Conservation (phyloP, 257 asterid genomes). For the Lycium barbarum region DNA sequence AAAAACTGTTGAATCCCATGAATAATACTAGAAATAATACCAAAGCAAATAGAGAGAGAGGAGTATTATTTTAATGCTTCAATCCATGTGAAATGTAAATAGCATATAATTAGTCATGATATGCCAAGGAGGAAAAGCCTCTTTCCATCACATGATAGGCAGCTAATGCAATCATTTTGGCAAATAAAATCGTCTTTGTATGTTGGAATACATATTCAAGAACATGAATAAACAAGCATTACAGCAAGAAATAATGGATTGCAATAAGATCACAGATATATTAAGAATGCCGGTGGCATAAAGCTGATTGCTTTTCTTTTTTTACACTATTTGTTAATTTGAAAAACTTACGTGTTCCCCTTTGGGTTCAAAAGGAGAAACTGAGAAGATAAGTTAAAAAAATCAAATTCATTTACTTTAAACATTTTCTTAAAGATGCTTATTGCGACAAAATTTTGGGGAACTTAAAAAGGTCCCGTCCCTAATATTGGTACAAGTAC, state of each 20-base stretch:
- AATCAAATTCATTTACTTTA: no score
- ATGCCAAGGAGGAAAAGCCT: slow-evolving; percentile 24
- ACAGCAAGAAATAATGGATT: not conserved
- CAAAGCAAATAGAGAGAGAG: not conserved
- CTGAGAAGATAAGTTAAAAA: not conserved
- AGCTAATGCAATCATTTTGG: not conserved
- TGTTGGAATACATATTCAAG: not conserved
- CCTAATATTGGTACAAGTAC: not conserved
- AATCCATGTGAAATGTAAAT: not conserved
- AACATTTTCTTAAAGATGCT: not conserved
- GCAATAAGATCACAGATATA: no score
- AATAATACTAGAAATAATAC: not conserved
- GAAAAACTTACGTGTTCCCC: not conserved
- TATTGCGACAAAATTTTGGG: not conserved
- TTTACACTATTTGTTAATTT: no score
- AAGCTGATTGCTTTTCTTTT: not conserved
- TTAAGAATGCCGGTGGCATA: not conserved
- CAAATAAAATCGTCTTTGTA: not conserved
- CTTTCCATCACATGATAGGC: slow-evolving; percentile 35
- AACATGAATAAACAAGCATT: not conserved
- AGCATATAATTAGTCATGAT: not conserved
- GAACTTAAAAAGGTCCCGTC: not conserved
- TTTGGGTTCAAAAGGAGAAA: not conserved
- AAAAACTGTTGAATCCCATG: not conserved
- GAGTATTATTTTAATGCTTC: not conserved